Conservation (phyloP, 2,329 filamentous ascomycete genomes). For the Aciculosporium take region DNA sequence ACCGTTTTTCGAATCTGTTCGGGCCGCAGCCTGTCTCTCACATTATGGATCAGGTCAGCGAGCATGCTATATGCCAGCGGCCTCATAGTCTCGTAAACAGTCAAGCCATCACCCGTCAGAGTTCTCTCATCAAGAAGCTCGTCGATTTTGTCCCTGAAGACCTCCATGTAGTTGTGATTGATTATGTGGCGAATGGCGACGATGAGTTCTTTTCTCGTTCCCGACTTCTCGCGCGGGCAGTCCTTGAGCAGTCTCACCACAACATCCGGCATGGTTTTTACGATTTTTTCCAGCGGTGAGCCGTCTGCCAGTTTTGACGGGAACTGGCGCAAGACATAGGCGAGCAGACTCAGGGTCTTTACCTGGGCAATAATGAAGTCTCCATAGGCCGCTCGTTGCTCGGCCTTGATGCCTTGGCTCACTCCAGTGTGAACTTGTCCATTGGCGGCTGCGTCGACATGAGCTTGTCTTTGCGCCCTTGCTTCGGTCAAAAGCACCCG, state of each 20-base stretch:
- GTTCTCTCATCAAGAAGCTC: conserved; percentile 89
- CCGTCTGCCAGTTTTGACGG: conserved; percentile 80
- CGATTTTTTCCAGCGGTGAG: too few species aligned
- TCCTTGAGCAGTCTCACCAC: conserved; percentile 86
- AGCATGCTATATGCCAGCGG: conserved; percentile 97
- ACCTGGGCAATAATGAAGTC: conserved; percentile 97
- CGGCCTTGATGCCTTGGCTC: conserved; percentile 67
- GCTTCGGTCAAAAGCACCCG: conserved; percentile 77
- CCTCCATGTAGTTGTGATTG: conserved; percentile 95
- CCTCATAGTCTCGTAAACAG: conserved; percentile 91
- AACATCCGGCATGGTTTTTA: conserved; percentile 73
- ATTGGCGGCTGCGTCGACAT: conserved; percentile 66
- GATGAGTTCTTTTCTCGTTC: conserved; percentile 82
- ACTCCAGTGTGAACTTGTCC: conserved; percentile 83
- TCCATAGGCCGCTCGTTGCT: conserved; percentile 78
- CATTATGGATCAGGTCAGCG: conserved; percentile 93
- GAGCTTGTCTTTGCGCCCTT: conserved; percentile 82
- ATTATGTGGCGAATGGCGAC: conserved; percentile 97
- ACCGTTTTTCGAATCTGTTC: conserved; percentile 93
- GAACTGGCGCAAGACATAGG: conserved; percentile 81
- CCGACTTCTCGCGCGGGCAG: conserved; percentile 86
- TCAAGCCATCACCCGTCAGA: conserved; percentile 86
- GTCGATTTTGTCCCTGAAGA: conserved; percentile 89
- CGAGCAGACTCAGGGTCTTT: conserved; percentile 97
- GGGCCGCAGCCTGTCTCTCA: conserved; percentile 73